Base-by-base conservation (phyloP, 345 rosid species). In the Rhodomyrtus tomentosa region DNA sequence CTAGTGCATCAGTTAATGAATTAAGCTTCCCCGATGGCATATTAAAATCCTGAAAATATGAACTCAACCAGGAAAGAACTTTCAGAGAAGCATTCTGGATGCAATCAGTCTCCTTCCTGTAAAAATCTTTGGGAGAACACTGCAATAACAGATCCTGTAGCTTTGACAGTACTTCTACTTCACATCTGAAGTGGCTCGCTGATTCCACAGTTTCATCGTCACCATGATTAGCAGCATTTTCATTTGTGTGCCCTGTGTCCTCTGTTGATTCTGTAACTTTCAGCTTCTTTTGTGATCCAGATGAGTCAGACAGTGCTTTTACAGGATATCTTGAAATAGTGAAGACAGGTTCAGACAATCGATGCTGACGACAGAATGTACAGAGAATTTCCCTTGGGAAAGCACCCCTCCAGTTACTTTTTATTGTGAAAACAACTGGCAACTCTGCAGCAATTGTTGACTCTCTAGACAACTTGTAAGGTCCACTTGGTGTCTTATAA, bases 361-460 rank as follows among this genome's bases (percentile, higher is more conserved):
- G 88, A 62, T 95, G 97, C 90, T 90, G 94, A 87, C 95, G 96
- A 91, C 99, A 97, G 88, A 97, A 94, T 83, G 91, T 73, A 85
- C 89, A 80, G 49, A 95, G 91, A 68, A 94, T 90, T 86, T 97
- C 99, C 90, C 92, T 93, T 20, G 99, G 99, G 73, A 88, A 88
- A 84, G 92, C 90, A 84, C 98, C 98, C 86, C 93, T 93, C 99
- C 99, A 97, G 76, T 93, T 93, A 86, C 95, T 84, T 87, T 89
- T 95, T 62, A 95, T 90, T 21, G 98, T 95, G 86, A 88, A 95
- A 50, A 89, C 84, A 50, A 76, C 24, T 62, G 99, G 98, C 89
- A 95, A 88, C 88, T 94, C 94, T 25, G 98, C 92, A 8, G 90
- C 87, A 84, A 95, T 89, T 58, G 95, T 79, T 82, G 98, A 95